Conservation (phyloP, 345 rosid species). For the Psidium friedrichsthalianum region DNA sequence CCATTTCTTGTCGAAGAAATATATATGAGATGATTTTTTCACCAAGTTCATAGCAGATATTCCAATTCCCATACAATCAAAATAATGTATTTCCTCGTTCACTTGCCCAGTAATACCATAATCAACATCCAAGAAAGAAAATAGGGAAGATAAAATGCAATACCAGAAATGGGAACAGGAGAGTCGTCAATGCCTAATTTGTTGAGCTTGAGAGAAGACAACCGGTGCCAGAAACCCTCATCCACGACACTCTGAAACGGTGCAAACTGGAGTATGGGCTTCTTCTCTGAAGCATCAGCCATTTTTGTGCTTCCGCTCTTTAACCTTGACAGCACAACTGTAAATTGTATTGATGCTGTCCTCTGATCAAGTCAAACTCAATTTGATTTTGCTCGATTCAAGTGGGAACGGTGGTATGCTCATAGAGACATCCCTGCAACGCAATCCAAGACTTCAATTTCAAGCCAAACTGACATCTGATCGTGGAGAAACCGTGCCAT, state of each 20-base stretch:
- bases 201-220: conserved; percentile 83
- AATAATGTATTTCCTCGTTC: not conserved
- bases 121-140: not conserved
- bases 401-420: not conserved
- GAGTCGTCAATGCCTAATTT: conserved; percentile 85
- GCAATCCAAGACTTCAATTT: not conserved
- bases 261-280: conserved; percentile 55
- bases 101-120: not conserved
- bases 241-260: conserved; percentile 72
- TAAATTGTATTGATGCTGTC: not conserved
- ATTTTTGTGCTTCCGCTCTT: not conserved
- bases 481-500: not conserved
- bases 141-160: not conserved
- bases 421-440: not conserved
- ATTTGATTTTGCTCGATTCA: not conserved
- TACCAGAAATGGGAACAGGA: conserved; percentile 72
- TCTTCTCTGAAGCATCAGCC: not conserved
- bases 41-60: not conserved
- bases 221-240: conserved; percentile 90
- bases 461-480: not conserved
- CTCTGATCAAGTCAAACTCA: not conserved
- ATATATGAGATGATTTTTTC: not conserved
- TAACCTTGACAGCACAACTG: not conserved
- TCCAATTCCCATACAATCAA: not conserved
- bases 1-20: not conserved